These are phyloP conservation scores for Brassica hybrid DNA, from an alignment of 441 rosid genomes.

Conservation along the genomic window DNA sequence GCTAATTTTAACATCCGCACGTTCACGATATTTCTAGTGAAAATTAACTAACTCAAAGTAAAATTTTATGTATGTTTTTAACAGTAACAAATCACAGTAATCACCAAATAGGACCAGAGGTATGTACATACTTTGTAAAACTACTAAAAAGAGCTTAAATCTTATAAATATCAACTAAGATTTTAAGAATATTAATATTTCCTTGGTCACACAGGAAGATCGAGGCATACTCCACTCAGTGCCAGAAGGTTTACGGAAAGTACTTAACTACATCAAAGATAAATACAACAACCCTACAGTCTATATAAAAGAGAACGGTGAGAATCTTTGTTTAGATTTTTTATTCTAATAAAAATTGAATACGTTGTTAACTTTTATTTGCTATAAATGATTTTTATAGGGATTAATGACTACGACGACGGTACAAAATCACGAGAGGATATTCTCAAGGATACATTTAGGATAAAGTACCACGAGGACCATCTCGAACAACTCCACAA, in stretches of 20 bases:
- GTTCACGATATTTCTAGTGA: not conserved
- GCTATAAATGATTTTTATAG: not conserved
- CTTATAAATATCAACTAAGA: too few relatives aligned
- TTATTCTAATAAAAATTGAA: not conserved
- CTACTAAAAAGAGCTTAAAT: not conserved
- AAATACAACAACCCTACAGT: slow-evolving; percentile 42
- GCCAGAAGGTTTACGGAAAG: slow-evolving; percentile 38
- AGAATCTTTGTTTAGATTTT: not conserved
- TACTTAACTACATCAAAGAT: slow-evolving; percentile 39
- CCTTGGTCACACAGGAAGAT: slow-evolving; percentile 23
- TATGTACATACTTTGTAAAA: slow-evolving; percentile 12
- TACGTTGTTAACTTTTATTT: slow-evolving; percentile 6
- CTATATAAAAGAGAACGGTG: slow-evolving; percentile 48
- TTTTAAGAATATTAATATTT: not conserved
- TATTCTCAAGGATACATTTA: slow-evolving; percentile 38
- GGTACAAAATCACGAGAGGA: slow-evolving; percentile 37
- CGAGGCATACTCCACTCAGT: slow-evolving; percentile 28
- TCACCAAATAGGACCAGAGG: slow-evolving; percentile 36
- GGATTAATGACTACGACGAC: slow-evolving; percentile 38
- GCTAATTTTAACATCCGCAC: not conserved
- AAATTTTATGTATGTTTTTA: not conserved
- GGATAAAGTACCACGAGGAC: slow-evolving; percentile 39
- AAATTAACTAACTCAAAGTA: not conserved
- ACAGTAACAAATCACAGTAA: slow-evolving; percentile 36
- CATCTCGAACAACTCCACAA: slow-evolving; percentile 40